Evolutionary conservation across 495 filamentous ascomycete genomes (phyloP), one percentile per base, ranked within the genome.

Genomic region (Penicillium alfredii): DNA sequence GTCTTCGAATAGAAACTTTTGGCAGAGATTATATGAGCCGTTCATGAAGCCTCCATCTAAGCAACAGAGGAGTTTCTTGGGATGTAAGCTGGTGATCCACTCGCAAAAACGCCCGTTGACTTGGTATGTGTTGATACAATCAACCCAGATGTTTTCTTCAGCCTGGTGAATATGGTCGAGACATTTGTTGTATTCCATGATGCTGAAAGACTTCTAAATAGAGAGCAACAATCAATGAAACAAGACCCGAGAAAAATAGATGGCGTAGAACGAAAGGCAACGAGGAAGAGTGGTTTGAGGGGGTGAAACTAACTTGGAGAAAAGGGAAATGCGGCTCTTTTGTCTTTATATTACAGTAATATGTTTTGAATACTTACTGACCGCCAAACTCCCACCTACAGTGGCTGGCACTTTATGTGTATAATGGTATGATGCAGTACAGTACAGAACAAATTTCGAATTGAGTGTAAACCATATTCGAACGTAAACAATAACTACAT

Each of bases 221-320:
- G 25, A 45, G 29, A 35, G 5, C 40, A 32, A 6, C 14, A 22
- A 32, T 40, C 40, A 40, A 42, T 42, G 42, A 45, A 43, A 47
- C 25, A 38, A 33, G 33, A 34, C 29, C 45, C 40, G 43, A 47
- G 42, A 27, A 35, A 16, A 39, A 30, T 18, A 39, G 28, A 29
- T 40, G 32, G 27, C 37, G n/a, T n/a, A 29, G 23, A 42, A 39
- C 37, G 38, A 47, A 49, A 13, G 45, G 38, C 45, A 35, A 16
- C 40, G 30, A 38, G 33, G 25, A 35, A 34, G 32, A 29, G 42
- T 50, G 37, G 43, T 49, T 55, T 38, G 53, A 55, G 47, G 36
- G 44, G 47, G 49, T 40, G 36, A 40, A 47, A 44, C 22, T 43
- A 39, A 54, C 46, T 42, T 35, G 40, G 49, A 58, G 45, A 51